Conservation (phyloP, 31 red algal genomes). For the Pterothamnion heteromorphum region DNA sequence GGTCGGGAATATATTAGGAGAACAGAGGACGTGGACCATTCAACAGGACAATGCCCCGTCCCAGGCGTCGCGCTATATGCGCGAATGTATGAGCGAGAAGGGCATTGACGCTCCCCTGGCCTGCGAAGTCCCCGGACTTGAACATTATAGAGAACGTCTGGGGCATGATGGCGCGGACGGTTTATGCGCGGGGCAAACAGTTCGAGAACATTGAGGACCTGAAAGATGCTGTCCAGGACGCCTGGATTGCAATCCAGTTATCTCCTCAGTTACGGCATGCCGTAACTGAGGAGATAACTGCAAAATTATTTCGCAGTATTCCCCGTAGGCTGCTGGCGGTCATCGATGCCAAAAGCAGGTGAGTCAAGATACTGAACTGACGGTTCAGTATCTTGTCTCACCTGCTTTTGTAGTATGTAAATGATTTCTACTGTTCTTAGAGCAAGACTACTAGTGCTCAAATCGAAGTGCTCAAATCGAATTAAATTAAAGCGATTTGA, state of each 20-base stretch:
- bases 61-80: neutral
- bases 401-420: no score
- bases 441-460: no score
- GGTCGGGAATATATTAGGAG: neutral
- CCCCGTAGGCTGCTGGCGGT: neutral
- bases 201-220: neutral
- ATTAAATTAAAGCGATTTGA: no score
- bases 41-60: neutral
- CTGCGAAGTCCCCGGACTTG: neutral
- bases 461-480: no score
- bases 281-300: neutral
- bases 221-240: neutral
- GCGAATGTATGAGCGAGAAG: neutral
- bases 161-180: neutral
- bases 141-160: neutral
- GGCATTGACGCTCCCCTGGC: slow-evolving; percentile 11
- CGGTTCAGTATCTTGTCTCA: no score
- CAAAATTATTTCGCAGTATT: neutral
- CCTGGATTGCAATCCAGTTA: no score
- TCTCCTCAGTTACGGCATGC: no score
- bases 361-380: neutral
- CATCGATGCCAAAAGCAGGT: neutral
- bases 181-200: neutral
- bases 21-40: neutral
- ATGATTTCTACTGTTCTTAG: no score